These are phyloP conservation scores for Aleurites moluccanus DNA, from an alignment of 441 rosid genomes.

Conservation along the genomic window DNA sequence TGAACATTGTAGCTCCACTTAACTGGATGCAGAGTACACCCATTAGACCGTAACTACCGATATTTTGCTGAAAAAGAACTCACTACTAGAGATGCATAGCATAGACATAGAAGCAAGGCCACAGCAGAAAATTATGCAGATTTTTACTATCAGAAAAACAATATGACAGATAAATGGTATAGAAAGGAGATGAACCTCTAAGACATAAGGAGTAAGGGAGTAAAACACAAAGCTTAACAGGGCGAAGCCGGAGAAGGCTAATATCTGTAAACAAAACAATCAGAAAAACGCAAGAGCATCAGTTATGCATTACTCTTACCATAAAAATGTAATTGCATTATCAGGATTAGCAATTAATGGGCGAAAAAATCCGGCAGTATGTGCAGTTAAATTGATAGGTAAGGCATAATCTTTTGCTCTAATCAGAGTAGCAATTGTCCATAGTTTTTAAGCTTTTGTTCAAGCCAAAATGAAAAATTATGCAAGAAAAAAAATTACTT, in stretches of 20 bases:
- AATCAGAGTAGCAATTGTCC: too few species aligned
- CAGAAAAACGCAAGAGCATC: background rate
- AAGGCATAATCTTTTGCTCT: too few species aligned
- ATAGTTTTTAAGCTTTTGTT: too few species aligned
- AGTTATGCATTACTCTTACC: background rate
- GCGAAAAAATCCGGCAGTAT: too few species aligned
- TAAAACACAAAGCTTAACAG: slow-evolving; percentile 37
- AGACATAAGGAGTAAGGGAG: slow-evolving; percentile 40
- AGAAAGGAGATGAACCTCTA: slow-evolving; percentile 37
- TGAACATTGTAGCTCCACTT: slow-evolving; percentile 65
- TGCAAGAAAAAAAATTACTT: slow-evolving; percentile 24
- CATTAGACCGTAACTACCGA: background rate
- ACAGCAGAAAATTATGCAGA: background rate
- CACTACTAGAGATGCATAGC: too few species aligned
- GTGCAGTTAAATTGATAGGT: too few species aligned
- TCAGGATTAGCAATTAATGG: too few species aligned
- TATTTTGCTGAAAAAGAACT: too few species aligned
- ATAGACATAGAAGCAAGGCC: too few species aligned
- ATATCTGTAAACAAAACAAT: slow-evolving; percentile 32
- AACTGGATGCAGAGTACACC: slow-evolving; percentile 22
- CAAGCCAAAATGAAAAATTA: background rate
- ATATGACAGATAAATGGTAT: background rate
- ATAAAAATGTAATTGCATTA: background rate
- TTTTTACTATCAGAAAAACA: background rate
- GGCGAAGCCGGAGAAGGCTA: slow-evolving; percentile 41